A percentile compares a stretch with the other conserved stretches of the same genome.
These are phyloP conservation scores for Bidens hawaiensis DNA, from an alignment of 140 eudicot genomes.

Conservation along the genomic window DNA sequence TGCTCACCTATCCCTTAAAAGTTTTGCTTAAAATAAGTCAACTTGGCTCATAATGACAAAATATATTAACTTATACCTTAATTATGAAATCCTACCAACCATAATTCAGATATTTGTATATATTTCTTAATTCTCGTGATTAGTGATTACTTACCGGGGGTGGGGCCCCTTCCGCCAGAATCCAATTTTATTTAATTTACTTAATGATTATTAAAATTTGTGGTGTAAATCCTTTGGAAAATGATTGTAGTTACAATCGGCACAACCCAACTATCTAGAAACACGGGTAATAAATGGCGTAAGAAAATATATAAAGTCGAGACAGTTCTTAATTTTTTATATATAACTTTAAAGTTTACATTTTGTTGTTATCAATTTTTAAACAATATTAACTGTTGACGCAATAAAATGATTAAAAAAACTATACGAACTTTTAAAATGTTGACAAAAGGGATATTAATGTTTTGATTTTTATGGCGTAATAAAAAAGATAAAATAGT, in stretches of 20 bases:
- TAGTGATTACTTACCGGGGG: not conserved
- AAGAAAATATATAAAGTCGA: no score
- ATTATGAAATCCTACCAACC: slow-evolving; percentile 36
- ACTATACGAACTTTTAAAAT: no score
- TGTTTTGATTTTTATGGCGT: not conserved
- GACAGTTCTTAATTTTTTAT: no score
- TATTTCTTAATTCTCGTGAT: slow-evolving; percentile 3
- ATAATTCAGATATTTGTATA: slow-evolving; percentile 5
- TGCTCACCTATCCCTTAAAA: not conserved
- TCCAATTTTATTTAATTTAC: not conserved
- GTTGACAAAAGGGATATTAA: no score
- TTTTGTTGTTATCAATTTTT: no score
- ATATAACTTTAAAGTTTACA: no score
- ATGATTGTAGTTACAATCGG: not conserved
- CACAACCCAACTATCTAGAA: not conserved
- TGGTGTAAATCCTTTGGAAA: no score
- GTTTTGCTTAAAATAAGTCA: slow-evolving; percentile 18
- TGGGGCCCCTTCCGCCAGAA: not conserved
- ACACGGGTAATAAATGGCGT: not conserved
- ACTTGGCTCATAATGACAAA: slow-evolving; percentile 27
- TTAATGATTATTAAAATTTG: not conserved
- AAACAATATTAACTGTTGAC: no score
- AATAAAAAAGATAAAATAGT: no score
- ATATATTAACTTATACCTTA: not conserved
- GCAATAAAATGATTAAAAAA: no score